Evolutionary conservation across 106 monocot species (phyloP), one percentile per base, ranked within the genome.

Genomic region (Iris macrosiphon): DNA sequence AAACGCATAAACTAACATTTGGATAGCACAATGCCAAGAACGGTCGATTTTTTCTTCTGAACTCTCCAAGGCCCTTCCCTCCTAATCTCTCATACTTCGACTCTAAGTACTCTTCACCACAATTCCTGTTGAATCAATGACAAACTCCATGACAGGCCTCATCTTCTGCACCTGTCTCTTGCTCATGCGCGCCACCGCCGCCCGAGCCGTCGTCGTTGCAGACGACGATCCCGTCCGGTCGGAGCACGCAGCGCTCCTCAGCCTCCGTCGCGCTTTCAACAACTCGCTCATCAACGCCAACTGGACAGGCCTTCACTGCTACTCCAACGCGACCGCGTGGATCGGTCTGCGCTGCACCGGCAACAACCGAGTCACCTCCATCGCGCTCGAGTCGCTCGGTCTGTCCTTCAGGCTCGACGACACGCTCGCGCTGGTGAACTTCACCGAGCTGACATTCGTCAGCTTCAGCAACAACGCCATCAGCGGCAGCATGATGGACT

Each of bases 381-480:
- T 69, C 33, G 8, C 8, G 0, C 42, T 69, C 4, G n/a, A 30
- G 15, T 16, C 21, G 31, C 12, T 69, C 0, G 69, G 48, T 25
- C 60, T 69, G 32, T 51, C 59, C 19, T 49, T 40, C 41, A 17
- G 18, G 7, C 14, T 61, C 16, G n/a, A 28, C 16, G 51, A 60
- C 24, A 28, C 22, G 12, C 2, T 26, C 18, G 32, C 44, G n/a
- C 69, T 69, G 2, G 51, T 60, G 11, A 29, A 40, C 22, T 33
- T 69, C 60, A 61, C 59, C 21, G 58, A 60, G 42, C 69, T 69
- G 20, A 23, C 30, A 3, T 1, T 14, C 4, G 14, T 61, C 19
- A 52, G 52, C 51, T 39, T 69, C 41, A 60, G 20, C 41, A 52
- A 51, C 60, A 69, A 69, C 40, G 60, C 51, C 8, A 43, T 69